Conservation (phyloP, 2,329 filamentous ascomycete species). For the Penicillium sp. region DNA sequence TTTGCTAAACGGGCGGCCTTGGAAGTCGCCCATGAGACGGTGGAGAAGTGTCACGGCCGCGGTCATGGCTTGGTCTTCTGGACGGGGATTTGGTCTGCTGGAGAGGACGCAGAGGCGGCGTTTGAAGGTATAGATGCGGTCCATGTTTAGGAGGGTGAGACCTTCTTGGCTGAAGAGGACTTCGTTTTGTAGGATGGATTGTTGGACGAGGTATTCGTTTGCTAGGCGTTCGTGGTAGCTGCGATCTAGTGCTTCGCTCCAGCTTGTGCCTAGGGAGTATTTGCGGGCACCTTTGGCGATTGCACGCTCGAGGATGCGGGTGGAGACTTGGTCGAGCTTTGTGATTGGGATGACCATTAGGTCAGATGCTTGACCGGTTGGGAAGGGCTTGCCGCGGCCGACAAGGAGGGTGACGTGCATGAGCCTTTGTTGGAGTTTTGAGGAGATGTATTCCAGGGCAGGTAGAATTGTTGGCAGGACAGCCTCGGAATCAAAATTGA, state of each 20-base stretch:
- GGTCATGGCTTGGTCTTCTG: slow-evolving; percentile 35
- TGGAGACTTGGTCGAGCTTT: slow-evolving; percentile 30
- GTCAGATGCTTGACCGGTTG: slow-evolving; percentile 39
- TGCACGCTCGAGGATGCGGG: slow-evolving; percentile 34
- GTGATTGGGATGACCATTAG: slow-evolving; percentile 41
- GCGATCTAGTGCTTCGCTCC: slow-evolving; percentile 39
- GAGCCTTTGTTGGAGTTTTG: slow-evolving; percentile 39
- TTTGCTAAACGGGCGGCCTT: slow-evolving; percentile 44
- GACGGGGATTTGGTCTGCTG: slow-evolving; percentile 23
- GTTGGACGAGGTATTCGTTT: slow-evolving; percentile 43
- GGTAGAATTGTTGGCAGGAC: slow-evolving; percentile 38
- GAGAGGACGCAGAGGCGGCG: slow-evolving; percentile 43
- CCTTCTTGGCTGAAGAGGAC: slow-evolving; percentile 47
- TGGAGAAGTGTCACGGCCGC: slow-evolving; percentile 44
- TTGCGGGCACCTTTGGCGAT: slow-evolving; percentile 38
- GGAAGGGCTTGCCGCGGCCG: slow-evolving; percentile 40
- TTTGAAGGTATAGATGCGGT: slow-evolving; percentile 48
- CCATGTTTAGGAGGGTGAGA: slow-evolving; percentile 45
- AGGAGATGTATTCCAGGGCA: slow-evolving; percentile 43
- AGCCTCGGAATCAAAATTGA: slow-evolving; percentile 39
- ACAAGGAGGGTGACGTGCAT: slow-evolving; percentile 44
- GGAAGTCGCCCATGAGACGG: slow-evolving; percentile 41
- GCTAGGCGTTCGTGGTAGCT: slow-evolving; percentile 36
- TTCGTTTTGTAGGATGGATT: slow-evolving; percentile 47
- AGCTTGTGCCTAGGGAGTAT: slow-evolving; percentile 39